phyloP scores from a whole-genome alignment of 306 rosid species.

The Chamaecrista fasciculata region DNA sequence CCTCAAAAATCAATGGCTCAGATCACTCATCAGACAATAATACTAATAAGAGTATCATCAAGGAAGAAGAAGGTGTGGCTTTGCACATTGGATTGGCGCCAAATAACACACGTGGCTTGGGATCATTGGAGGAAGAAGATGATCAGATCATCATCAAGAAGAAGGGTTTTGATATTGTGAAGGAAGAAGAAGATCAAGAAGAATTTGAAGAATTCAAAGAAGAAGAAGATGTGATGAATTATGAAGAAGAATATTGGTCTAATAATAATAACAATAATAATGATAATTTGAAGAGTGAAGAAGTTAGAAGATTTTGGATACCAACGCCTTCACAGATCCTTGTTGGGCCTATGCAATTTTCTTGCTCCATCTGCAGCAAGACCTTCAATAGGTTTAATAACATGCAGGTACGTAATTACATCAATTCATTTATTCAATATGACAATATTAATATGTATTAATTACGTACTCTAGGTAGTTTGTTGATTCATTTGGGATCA shows the following conservation, averaged over 20 bases:
- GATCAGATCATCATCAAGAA: too few species aligned
- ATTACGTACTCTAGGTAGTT: too few species aligned
- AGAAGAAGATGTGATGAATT: not conserved
- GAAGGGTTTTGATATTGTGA: not conserved
- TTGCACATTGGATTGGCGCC: slow-evolving; percentile 12
- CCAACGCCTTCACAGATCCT: slow-evolving; percentile 93
- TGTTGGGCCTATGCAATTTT: slow-evolving; percentile 95
- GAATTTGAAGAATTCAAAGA: too few species aligned
- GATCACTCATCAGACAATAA: too few species aligned
- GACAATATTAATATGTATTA: too few species aligned
- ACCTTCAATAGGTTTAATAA: slow-evolving; percentile 94
- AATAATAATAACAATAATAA: slow-evolving; percentile 19
- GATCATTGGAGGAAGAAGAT: too few species aligned
- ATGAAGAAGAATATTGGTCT: slow-evolving; percentile 28
- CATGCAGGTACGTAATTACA: too few species aligned
- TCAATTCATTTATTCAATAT: too few species aligned
- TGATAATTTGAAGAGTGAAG: slow-evolving; percentile 24
- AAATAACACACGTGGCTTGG: not conserved
- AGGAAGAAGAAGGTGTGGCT: slow-evolving; percentile 10
- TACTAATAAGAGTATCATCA: not conserved
- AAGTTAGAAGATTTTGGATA: slow-evolving; percentile 82
- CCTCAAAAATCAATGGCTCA: not conserved
- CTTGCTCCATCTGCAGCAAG: slow-evolving; percentile 86
- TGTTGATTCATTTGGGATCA: too few species aligned
- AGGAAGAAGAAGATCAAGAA: not conserved